These are phyloP conservation scores for Pelargonium cotyledonis DNA, from an alignment of 441 rosid genomes.

Conservation along the genomic window DNA sequence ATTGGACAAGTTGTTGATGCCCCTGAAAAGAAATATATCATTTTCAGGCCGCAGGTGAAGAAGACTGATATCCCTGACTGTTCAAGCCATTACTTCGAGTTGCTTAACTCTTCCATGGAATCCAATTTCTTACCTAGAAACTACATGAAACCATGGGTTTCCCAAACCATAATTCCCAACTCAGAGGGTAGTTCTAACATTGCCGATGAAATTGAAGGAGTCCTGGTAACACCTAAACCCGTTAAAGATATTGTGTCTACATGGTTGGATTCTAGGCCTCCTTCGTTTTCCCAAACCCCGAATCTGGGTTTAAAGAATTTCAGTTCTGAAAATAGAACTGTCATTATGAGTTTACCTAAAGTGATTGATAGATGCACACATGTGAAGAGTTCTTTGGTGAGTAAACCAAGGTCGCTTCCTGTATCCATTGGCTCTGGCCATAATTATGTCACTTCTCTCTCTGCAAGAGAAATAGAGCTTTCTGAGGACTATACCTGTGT, in stretches of 20 bases:
- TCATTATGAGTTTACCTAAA: conserved; percentile 23
- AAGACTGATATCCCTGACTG: conserved; percentile 13
- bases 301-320: conserved; percentile 23
- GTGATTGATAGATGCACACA: conserved; percentile 17
- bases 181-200: conserved; percentile 11
- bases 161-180: conserved; percentile 17
- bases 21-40: conserved; percentile 36
- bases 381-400: conserved; percentile 18
- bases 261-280: conserved; percentile 10
- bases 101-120: conserved; percentile 20
- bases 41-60: conserved; percentile 51
- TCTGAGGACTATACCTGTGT: conserved; percentile 62
- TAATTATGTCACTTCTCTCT: conserved; percentile 28
- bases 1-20: conserved; percentile 24
- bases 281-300: conserved; percentile 18
- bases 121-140: conserved; percentile 43
- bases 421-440: conserved; percentile 27
- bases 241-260: conserved; percentile 15
- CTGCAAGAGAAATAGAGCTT: conserved; percentile 40
- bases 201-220: conserved; percentile 15
- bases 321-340: conserved; percentile 23
- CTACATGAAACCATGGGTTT: conserved; percentile 25
- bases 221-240: conserved; percentile 15
- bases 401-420: conserved; percentile 34
- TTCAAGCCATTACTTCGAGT: conserved; percentile 4